phyloP scores from a whole-genome alignment of 768 basidiomycete species.

The Gloeophyllum trabeum region DNA sequence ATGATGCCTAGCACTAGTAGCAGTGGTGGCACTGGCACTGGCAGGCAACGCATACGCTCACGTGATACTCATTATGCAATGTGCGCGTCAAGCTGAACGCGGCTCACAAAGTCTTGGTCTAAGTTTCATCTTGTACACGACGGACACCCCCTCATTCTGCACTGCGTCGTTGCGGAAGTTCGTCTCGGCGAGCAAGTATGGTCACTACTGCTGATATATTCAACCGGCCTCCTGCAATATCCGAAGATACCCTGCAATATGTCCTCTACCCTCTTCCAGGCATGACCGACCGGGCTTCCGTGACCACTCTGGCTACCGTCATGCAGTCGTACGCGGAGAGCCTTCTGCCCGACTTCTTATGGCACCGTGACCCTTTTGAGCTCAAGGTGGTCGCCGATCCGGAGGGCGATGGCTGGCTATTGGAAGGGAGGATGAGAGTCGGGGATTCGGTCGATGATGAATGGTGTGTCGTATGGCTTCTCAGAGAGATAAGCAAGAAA shows the following conservation, averaged over 20 bases:
- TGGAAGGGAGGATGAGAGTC: conserved; percentile 82
- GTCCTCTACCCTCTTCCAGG: conserved; percentile 49
- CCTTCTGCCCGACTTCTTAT: conserved; percentile 52
- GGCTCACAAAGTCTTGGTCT: too few species aligned
- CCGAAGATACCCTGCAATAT: conserved; percentile 82
- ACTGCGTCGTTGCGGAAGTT: neutral
- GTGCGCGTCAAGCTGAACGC: too few species aligned
- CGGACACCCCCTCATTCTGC: too few species aligned
- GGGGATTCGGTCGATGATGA: conserved; percentile 98
- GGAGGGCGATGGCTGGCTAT: conserved; percentile 36
- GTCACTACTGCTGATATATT: conserved; percentile 46
- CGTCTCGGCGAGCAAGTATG: neutral
- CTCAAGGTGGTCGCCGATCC: conserved; percentile 48
- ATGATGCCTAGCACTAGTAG: too few species aligned
- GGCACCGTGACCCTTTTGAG: conserved; percentile 81
- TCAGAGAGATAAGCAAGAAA: conserved; percentile 61
- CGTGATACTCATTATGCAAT: too few species aligned
- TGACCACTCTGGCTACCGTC: conserved; percentile 55
- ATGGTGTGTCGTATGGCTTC: conserved; percentile 89
- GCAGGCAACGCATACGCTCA: too few species aligned
- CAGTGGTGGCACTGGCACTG: too few species aligned
- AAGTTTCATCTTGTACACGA: too few species aligned
- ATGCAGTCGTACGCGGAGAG: conserved; percentile 46
- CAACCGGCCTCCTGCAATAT: conserved; percentile 64
- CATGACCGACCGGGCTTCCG: conserved; percentile 46